A percentile compares a stretch with the other conserved stretches of the same genome.
phyloP scores from a whole-genome alignment of 768 basidiomycete species.

The Multifurca ochricompacta region DNA sequence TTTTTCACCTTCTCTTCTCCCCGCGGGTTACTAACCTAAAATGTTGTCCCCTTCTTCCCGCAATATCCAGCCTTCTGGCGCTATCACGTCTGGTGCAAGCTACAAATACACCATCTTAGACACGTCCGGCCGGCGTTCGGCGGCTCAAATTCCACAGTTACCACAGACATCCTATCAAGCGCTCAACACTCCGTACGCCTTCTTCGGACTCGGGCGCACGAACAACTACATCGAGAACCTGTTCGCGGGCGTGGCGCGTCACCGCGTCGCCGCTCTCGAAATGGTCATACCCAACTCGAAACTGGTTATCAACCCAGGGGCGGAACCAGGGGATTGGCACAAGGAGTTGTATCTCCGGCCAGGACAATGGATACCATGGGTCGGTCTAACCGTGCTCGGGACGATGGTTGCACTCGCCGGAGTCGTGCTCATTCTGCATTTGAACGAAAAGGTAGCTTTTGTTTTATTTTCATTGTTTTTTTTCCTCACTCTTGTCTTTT shows the following conservation, averaged over 20 bases:
- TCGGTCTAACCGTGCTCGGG: slow-evolving; percentile 77
- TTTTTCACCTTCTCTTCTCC: neutral
- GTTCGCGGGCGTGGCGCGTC: slow-evolving; percentile 85
- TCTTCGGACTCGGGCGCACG: slow-evolving; percentile 93
- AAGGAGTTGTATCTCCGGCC: slow-evolving; percentile 86
- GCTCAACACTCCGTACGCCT: slow-evolving; percentile 85
- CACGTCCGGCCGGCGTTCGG: slow-evolving; percentile 77
- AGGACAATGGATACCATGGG: slow-evolving; percentile 97
- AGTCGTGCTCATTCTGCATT: slow-evolving; percentile 80
- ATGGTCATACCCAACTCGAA: slow-evolving; percentile 97
- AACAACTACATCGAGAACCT: slow-evolving; percentile 99
- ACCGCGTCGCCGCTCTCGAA: slow-evolving; percentile 89
- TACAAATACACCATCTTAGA: slow-evolving; percentile 97
- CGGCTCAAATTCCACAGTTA: slow-evolving; percentile 91
- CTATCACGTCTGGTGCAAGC: slow-evolving; percentile 88
- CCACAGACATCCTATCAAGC: slow-evolving; percentile 91
- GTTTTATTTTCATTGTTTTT: neutral
- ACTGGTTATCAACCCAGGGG: slow-evolving; percentile 83
- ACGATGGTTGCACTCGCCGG: slow-evolving; percentile 66
- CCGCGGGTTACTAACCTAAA: too few relatives aligned
- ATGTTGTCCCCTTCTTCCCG: neutral
- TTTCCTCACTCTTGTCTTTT: neutral
- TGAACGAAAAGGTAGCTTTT: slow-evolving; percentile 76
- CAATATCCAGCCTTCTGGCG: slow-evolving; percentile 79
- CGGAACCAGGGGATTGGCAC: slow-evolving; percentile 61